Evolutionary conservation across 495 filamentous ascomycete species (phyloP).

Genomic region (Neurospora sp.): DNA sequence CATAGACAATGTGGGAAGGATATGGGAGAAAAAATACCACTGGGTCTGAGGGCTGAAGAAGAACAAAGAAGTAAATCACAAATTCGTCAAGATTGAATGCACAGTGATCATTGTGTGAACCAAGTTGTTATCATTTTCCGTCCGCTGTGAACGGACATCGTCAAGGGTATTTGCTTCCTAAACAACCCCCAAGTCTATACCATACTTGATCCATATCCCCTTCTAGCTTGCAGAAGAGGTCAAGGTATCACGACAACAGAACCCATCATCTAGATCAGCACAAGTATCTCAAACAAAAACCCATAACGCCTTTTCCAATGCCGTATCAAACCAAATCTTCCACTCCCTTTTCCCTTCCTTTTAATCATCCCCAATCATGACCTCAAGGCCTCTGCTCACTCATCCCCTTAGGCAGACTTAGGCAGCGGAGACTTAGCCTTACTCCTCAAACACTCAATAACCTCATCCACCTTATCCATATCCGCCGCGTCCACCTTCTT

Average conservation of each 20-base stretch:
- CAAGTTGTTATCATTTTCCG: neutral
- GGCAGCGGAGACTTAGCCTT: conserved; percentile 23
- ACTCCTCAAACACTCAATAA: conserved; percentile 59
- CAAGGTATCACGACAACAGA: neutral
- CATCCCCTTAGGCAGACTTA: too few relatives aligned
- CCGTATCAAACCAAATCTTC: neutral
- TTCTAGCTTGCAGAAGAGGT: neutral
- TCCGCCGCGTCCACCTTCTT: conserved; percentile 56
- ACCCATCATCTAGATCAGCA: neutral
- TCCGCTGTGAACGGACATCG: neutral
- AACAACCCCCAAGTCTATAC: neutral
- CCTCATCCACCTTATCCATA: conserved; percentile 71
- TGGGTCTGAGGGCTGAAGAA: neutral
- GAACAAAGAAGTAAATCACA: neutral
- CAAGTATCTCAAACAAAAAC: neutral
- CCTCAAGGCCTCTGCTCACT: neutral
- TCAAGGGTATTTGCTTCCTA: neutral
- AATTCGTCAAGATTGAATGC: neutral
- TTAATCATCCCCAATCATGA: conserved; percentile 1
- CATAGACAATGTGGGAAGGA: neutral
- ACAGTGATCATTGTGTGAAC: neutral
- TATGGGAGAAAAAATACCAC: neutral
- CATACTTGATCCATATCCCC: neutral
- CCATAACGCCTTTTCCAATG: neutral
- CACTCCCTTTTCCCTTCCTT: neutral